Percentiles rank a stretch among this genome's conserved stretches.
phyloP scores from a whole-genome alignment of 116 monocot species.

The Iris pallida region DNA sequence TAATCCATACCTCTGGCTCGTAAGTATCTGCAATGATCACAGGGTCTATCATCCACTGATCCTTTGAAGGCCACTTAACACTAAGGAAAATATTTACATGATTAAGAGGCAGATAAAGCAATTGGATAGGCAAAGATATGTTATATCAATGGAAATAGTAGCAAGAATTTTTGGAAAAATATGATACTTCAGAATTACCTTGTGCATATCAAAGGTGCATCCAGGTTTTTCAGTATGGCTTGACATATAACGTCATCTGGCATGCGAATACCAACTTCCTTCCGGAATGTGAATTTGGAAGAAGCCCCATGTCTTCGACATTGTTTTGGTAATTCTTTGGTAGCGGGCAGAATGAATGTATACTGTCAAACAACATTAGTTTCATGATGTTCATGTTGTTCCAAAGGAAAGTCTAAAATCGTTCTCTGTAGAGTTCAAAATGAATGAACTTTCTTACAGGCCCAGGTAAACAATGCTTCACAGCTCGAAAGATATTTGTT shows the following conservation, averaged over 20 bases:
- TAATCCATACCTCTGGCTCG: conserved; percentile 57
- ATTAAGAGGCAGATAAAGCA: conserved; percentile 8
- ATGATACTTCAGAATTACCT: conserved; percentile 43
- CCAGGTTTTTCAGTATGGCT: conserved; percentile 68
- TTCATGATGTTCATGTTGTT: neutral
- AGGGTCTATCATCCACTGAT: conserved; percentile 85
- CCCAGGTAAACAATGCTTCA: conserved; percentile 82
- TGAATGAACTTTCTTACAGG: conserved; percentile 58
- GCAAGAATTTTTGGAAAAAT: neutral
- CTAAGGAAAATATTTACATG: conserved; percentile 25
- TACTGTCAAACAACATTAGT: conserved; percentile 54
- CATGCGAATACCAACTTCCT: conserved; percentile 81
- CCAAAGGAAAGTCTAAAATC: neutral
- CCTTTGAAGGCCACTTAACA: conserved; percentile 76
- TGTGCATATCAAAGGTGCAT: conserved; percentile 79
- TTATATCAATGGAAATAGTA: neutral
- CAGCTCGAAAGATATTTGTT: conserved; percentile 79
- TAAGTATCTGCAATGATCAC: conserved; percentile 84
- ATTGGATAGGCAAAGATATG: neutral
- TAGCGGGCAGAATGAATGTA: conserved; percentile 89
- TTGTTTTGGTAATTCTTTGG: conserved; percentile 85
- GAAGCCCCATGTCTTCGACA: conserved; percentile 67
- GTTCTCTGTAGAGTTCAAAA: neutral
- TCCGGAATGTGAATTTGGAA: conserved; percentile 56
- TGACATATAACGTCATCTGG: conserved; percentile 84